Evolutionary conservation across 805 yeast genomes (phyloP).

Genomic region (Zygosaccharomyces lentus): DNA sequence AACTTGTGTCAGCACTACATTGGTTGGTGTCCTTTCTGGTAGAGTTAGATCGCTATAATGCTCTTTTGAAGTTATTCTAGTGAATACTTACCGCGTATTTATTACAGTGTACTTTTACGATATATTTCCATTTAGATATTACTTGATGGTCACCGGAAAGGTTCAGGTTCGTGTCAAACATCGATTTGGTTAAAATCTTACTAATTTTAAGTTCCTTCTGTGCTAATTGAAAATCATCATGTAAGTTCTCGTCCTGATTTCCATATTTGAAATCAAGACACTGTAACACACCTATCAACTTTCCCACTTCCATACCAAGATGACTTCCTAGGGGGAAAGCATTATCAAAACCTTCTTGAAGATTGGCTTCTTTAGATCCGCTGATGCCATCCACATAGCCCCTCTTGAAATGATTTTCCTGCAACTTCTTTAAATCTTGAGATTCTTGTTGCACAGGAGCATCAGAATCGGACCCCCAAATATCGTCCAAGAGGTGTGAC

Average conservation of each 20-base stretch:
- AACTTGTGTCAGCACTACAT: conserved; percentile 94
- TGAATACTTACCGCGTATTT: conserved; percentile 16
- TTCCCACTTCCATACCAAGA: conserved; percentile 64
- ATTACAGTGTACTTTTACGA: conserved; percentile 16
- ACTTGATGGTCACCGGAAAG: conserved; percentile 38
- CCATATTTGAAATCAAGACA: conserved; percentile 23
- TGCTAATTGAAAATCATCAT: conserved; percentile 37
- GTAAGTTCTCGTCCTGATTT: conserved; percentile 16
- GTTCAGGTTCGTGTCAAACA: conserved; percentile 50
- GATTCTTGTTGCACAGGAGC: conserved; percentile 8
- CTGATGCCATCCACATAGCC: conserved; percentile 84
- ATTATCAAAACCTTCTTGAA: conserved; percentile 77
- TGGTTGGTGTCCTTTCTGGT: conserved; percentile 99
- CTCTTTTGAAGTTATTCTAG: conserved; percentile 1
- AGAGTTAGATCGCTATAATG: conserved; percentile 8
- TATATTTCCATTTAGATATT: conserved; percentile 44
- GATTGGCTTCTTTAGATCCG: conserved; percentile 56
- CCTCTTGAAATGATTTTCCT: conserved; percentile 64
- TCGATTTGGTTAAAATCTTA: conserved; percentile 50
- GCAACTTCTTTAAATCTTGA: conserved; percentile 38
- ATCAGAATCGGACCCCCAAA: conserved; percentile 28
- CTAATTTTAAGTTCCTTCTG: conserved; percentile 52
- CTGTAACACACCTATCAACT: conserved; percentile 52
- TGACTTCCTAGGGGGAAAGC: conserved; percentile 75
- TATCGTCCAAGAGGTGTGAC: conserved; percentile 18